Conservation (phyloP, 2,329 filamentous ascomycete species). For the Aschersonia sp. region DNA sequence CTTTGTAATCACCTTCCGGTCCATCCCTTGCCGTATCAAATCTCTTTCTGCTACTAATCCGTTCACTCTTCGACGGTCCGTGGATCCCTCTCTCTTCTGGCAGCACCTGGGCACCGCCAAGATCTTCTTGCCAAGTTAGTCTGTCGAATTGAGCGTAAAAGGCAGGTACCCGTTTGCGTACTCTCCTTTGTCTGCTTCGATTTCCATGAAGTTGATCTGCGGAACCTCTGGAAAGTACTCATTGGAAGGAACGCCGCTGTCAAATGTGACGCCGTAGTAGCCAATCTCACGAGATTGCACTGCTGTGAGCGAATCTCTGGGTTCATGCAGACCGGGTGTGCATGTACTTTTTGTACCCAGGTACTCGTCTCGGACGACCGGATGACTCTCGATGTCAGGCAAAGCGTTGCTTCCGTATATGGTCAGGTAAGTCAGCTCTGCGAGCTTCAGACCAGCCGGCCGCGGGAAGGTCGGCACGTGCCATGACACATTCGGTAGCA, state of each 20-base stretch:
- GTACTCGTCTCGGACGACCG: not conserved
- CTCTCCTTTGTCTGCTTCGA: conserved; percentile 14
- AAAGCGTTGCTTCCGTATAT: not conserved
- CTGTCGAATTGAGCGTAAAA: conserved; percentile 19
- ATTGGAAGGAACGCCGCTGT: conserved; percentile 19
- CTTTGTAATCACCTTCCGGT: too few species aligned
- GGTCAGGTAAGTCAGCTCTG: not conserved
- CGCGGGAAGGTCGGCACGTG: not conserved
- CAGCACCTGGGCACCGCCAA: conserved; percentile 26
- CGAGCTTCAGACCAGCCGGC: not conserved
- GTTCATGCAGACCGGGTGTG: not conserved
- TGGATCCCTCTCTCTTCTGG: conserved; percentile 8
- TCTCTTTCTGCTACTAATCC: too few species aligned
- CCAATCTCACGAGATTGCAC: not conserved
- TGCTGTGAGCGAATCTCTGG: not conserved
- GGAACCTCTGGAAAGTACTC: conserved; percentile 24
- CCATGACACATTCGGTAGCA: not conserved
- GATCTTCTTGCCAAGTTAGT: conserved; percentile 23
- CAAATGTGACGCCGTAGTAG: conserved; percentile 23
- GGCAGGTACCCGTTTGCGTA: conserved; percentile 20
- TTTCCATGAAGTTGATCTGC: conserved; percentile 26
- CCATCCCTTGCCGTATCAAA: too few species aligned
- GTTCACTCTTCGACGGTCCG: not conserved
- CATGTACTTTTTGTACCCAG: not conserved
- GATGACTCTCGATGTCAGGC: not conserved